A percentile compares a stretch with the other conserved stretches of the same genome.
These are phyloP conservation scores for Benincasa hispida DNA, from an alignment of 306 rosid species.

Conservation along the genomic window DNA sequence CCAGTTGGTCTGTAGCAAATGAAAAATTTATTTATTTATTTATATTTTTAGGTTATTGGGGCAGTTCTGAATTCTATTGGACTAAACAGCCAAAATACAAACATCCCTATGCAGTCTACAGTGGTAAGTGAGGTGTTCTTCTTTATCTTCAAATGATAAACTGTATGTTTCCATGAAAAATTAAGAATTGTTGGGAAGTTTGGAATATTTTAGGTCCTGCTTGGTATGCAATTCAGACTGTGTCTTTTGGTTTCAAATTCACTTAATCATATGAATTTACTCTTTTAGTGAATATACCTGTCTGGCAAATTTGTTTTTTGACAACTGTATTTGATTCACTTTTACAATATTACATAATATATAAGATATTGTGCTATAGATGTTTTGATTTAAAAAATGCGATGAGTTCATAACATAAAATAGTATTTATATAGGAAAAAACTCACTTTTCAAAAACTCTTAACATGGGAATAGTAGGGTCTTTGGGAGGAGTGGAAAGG, in stretches of 20 bases:
- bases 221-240: background rate
- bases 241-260: background rate
- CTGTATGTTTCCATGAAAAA: background rate
- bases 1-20: background rate
- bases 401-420: too few species aligned
- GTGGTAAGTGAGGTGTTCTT: slow-evolving; percentile 34
- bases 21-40: background rate
- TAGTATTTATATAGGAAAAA: too few species aligned
- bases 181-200: background rate
- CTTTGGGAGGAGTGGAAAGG: too few species aligned
- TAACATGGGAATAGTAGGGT: too few species aligned
- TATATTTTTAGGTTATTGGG: slow-evolving; percentile 62
- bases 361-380: too few species aligned
- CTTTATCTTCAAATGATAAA: background rate
- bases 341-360: too few species aligned
- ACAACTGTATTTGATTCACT: background rate
- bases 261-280: background rate
- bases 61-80: slow-evolving; percentile 88
- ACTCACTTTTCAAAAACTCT: too few species aligned
- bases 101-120: slow-evolving; percentile 30
- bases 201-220: background rate
- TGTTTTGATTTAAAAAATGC: too few species aligned
- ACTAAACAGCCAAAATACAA: slow-evolving; percentile 48
- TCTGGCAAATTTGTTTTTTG: background rate
- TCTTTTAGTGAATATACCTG: background rate